A percentile compares a stretch with the other conserved stretches of the same genome.
Conservation (phyloP, 768 basidiomycete species). For the Hypsizygus marmoreus region DNA sequence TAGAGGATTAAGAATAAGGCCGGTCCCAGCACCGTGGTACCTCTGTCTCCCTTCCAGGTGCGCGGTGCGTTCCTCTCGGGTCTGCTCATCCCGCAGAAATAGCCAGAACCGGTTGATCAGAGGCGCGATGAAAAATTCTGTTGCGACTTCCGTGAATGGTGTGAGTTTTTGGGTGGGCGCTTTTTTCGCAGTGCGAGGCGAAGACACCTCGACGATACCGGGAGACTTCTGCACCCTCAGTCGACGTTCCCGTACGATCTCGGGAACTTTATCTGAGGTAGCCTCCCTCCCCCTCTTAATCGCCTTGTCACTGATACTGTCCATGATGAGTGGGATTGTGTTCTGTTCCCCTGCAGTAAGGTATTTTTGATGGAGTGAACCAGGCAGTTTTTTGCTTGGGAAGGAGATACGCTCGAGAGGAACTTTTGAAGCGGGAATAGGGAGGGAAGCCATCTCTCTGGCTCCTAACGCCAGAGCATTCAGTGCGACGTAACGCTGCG, state of each 20-base stretch:
- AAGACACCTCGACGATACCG: conserved; percentile 46
- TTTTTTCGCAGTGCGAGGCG: conserved; percentile 4
- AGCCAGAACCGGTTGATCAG: conserved; percentile 93
- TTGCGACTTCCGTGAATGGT: conserved; percentile 72
- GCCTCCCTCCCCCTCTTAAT: conserved; percentile 62
- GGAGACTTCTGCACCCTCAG: conserved; percentile 60
- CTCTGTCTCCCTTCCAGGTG: conserved; percentile 52
- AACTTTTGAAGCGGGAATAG: conserved; percentile 35
- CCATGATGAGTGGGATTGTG: conserved; percentile 58
- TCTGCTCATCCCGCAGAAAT: conserved; percentile 85
- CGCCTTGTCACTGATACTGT: conserved; percentile 61
- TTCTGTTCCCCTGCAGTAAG: conserved; percentile 41
- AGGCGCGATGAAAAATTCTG: conserved; percentile 87
- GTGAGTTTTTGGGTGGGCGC: conserved; percentile 20
- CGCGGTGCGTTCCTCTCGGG: conserved; percentile 70
- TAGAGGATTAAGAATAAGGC: conserved; percentile 78
- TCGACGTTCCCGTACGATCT: conserved; percentile 71
- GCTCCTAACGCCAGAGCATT: conserved; percentile 87
- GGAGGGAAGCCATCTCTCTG: conserved; percentile 68
- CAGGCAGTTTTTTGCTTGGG: conserved; percentile 81
- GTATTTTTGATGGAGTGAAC: conserved; percentile 70
- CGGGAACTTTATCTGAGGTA: conserved; percentile 56
- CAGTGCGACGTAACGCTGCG: conserved; percentile 83
- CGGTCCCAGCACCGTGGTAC: conserved; percentile 77
- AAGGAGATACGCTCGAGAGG: conserved; percentile 50